These are phyloP conservation scores for Fusarium multiceps DNA, from an alignment of 2,329 filamentous ascomycete species.

Conservation along the genomic window DNA sequence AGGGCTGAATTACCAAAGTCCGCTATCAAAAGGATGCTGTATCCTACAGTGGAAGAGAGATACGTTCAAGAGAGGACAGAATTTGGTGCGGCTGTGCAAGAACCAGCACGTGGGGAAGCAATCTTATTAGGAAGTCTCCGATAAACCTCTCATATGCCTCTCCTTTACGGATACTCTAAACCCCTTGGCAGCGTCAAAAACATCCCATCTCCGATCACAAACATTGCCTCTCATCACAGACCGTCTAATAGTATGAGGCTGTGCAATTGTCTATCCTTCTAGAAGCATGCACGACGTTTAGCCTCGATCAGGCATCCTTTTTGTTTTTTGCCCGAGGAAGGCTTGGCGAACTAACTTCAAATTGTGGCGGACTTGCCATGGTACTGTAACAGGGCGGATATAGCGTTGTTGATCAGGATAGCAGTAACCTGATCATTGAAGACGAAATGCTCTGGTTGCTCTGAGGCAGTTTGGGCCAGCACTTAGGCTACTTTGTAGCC, in stretches of 20 bases:
- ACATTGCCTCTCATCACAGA: background rate
- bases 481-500: background rate
- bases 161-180: background rate
- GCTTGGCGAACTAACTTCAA: background rate
- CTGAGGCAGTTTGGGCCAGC: background rate
- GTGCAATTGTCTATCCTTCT: background rate
- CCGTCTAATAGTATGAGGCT: background rate
- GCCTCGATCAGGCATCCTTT: background rate
- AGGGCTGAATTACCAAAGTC: background rate
- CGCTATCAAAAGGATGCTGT: no score
- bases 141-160: background rate
- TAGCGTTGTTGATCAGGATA: background rate
- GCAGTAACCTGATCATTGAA: background rate
- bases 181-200: background rate
- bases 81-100: background rate
- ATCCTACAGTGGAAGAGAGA: background rate
- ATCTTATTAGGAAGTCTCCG: slow-evolving; percentile 1
- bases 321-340: background rate
- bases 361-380: background rate
- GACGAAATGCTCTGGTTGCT: background rate
- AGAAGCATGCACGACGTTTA: background rate
- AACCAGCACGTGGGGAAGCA: background rate
- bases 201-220: background rate
- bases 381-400: background rate
- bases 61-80: background rate